Conservation (phyloP, 2,329 filamentous ascomycete genomes). For the Fusarium secorum region DNA sequence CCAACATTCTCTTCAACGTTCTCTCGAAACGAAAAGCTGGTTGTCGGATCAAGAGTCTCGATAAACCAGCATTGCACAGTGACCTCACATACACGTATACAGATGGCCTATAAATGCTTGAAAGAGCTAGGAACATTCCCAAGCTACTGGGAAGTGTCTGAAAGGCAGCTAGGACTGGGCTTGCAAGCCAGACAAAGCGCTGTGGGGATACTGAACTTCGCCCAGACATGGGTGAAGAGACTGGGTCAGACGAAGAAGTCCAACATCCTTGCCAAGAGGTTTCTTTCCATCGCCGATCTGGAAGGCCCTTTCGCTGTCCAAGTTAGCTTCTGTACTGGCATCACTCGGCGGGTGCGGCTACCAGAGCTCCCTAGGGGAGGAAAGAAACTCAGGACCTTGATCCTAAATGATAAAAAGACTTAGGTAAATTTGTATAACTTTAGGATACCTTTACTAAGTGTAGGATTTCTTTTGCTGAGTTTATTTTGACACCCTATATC, state of each 20-base stretch:
- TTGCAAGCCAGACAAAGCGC: fast-evolving
- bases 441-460: no score
- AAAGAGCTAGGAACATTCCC: fast-evolving
- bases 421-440: no score
- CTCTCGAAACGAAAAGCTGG: fast-evolving
- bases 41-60: fast-evolving
- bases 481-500: no score
- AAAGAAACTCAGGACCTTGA: no score
- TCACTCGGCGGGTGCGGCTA: fast-evolving
- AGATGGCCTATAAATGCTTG: no score
- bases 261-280: fast-evolving
- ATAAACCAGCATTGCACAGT: not conserved
- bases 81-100: no score
- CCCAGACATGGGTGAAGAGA: not conserved
- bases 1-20: fast-evolving
- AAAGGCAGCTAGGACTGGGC: fast-evolving
- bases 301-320: fast-evolving
- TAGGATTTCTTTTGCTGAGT: no score
- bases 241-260: fast-evolving
- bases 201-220: fast-evolving
- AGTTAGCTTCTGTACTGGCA: not conserved
- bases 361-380: no score
- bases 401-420: no score
- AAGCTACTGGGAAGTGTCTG: not conserved
- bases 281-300: fast-evolving